phyloP scores from a whole-genome alignment of 1,284 basidiomycete genomes.

The Tilletiaria anomala region DNA sequence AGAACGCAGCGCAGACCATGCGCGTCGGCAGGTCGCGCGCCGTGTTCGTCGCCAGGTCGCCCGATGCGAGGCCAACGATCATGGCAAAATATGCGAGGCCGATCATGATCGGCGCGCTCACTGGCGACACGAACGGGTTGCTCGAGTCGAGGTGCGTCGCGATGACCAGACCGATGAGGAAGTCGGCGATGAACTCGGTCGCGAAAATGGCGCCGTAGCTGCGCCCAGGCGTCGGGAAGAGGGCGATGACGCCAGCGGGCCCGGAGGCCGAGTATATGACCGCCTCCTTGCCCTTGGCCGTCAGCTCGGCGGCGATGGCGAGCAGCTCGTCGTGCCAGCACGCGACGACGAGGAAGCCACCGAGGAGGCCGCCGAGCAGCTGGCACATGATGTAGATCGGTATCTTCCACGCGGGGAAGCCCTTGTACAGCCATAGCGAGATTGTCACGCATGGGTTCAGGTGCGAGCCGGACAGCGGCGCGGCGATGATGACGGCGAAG shows the following conservation, averaged over 20 bases:
- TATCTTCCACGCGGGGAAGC: slow-evolving; percentile 19
- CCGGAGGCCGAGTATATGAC: slow-evolving; percentile 18
- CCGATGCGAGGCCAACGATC: slow-evolving; percentile 10
- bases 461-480: slow-evolving; percentile 20
- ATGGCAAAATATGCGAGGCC: slow-evolving; percentile 7
- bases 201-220: slow-evolving; percentile 15
- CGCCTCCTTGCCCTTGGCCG: slow-evolving; percentile 11
- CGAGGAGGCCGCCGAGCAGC: no score
- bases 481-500: slow-evolving; percentile 21
- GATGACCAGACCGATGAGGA: slow-evolving; percentile 21
- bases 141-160: slow-evolving; percentile 23
- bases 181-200: slow-evolving; percentile 23
- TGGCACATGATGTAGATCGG: slow-evolving; percentile 22
- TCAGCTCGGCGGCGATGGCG: slow-evolving; percentile 10
- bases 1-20: slow-evolving; percentile 21
- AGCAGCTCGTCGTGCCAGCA: slow-evolving; percentile 17
- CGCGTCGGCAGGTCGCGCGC: slow-evolving; percentile 21
- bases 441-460: slow-evolving; percentile 23
- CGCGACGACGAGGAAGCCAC: slow-evolving; percentile 18
- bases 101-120: slow-evolving; percentile 21
- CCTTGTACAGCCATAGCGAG: slow-evolving; percentile 24
- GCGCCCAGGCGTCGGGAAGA: slow-evolving; percentile 21
- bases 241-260: slow-evolving; percentile 20
- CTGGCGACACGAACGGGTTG: slow-evolving; percentile 20
- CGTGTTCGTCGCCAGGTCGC: slow-evolving; percentile 21